Conservation (phyloP, 371 early-diverging fungal genomes). For the Actinomortierella ambigua region DNA sequence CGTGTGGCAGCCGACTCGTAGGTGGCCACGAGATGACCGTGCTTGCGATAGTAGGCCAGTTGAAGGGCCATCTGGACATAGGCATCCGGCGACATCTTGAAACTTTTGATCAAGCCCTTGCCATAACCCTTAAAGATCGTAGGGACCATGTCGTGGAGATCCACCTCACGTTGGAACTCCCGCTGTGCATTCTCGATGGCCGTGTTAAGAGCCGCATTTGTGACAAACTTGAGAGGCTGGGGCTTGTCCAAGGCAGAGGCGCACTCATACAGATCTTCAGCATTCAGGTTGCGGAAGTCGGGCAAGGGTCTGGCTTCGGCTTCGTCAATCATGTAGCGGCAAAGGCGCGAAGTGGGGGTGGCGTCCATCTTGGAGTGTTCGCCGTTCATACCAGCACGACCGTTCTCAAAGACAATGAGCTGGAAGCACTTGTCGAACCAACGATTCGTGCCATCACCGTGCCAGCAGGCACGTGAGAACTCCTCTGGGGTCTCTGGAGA, state of each 20-base stretch:
- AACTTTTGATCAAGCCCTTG: slow-evolving; percentile 87
- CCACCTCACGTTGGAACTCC: slow-evolving; percentile 56
- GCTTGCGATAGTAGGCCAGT: slow-evolving; percentile 89
- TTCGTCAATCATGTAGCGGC: slow-evolving; percentile 44
- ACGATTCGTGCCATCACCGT: slow-evolving; percentile 91
- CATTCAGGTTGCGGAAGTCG: slow-evolving; percentile 41
- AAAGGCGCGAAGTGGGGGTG: slow-evolving; percentile 83
- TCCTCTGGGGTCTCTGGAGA: slow-evolving; percentile 87
- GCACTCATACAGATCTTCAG: slow-evolving; percentile 44
- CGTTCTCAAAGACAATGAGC: slow-evolving; percentile 92
- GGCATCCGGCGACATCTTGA: slow-evolving; percentile 88
- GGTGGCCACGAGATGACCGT: slow-evolving; percentile 76
- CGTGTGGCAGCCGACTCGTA: slow-evolving; percentile 92
- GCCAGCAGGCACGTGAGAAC: slow-evolving; percentile 84
- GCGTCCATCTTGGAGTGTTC: slow-evolving; percentile 98
- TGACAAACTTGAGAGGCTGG: slow-evolving; percentile 27
- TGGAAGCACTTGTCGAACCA: slow-evolving; percentile 94
- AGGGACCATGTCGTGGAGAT: slow-evolving; percentile 79
- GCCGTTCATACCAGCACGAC: slow-evolving; percentile 91
- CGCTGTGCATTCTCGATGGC: slow-evolving; percentile 26
- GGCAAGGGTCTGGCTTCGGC: slow-evolving; percentile 36
- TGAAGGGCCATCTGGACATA: slow-evolving; percentile 95
- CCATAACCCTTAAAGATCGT: slow-evolving; percentile 86
- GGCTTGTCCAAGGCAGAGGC: slow-evolving; percentile 46
- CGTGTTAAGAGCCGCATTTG: slow-evolving; percentile 24